These are phyloP conservation scores for Leccinum subgranulosum DNA, from an alignment of 768 basidiomycete species.

Conservation along the genomic window DNA sequence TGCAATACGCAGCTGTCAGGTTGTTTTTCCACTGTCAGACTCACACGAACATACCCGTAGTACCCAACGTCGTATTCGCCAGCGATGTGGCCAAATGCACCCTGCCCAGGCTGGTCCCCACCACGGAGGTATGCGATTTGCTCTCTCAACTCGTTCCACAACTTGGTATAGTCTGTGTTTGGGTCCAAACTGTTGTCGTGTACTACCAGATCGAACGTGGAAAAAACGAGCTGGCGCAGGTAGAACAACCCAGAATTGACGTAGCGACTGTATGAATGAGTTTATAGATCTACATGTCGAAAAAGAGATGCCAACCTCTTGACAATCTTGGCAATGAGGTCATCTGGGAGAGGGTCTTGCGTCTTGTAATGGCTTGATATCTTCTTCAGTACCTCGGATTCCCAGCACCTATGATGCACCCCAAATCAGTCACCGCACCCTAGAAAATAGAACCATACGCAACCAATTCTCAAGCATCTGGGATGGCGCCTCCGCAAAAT, in stretches of 20 bases:
- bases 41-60: slow-evolving; percentile 43
- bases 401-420: slow-evolving; percentile 61
- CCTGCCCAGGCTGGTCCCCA: slow-evolving; percentile 61
- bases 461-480: slow-evolving; percentile 94
- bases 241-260: slow-evolving; percentile 82
- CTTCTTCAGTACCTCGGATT: slow-evolving; percentile 66
- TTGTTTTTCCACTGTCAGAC: neutral
- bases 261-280: slow-evolving; percentile 47
- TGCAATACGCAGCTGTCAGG: neutral
- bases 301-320: slow-evolving; percentile 44
- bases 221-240: slow-evolving; percentile 72
- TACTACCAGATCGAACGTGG: slow-evolving; percentile 25
- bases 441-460: neutral
- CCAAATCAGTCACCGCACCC: neutral
- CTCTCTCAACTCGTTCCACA: slow-evolving; percentile 77
- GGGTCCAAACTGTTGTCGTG: slow-evolving; percentile 41
- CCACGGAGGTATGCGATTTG: slow-evolving; percentile 66
- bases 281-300: neutral
- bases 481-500: slow-evolving; percentile 87
- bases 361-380: slow-evolving; percentile 83
- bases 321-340: slow-evolving; percentile 73
- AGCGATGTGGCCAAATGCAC: slow-evolving; percentile 70
- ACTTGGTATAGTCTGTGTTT: slow-evolving; percentile 64
- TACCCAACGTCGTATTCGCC: slow-evolving; percentile 69
- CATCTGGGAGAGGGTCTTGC: slow-evolving; percentile 63